Percentiles rank a stretch among this genome's conserved stretches.
phyloP scores from a whole-genome alignment of 2,329 filamentous ascomycete species.

The Colletotrichum sp. region DNA sequence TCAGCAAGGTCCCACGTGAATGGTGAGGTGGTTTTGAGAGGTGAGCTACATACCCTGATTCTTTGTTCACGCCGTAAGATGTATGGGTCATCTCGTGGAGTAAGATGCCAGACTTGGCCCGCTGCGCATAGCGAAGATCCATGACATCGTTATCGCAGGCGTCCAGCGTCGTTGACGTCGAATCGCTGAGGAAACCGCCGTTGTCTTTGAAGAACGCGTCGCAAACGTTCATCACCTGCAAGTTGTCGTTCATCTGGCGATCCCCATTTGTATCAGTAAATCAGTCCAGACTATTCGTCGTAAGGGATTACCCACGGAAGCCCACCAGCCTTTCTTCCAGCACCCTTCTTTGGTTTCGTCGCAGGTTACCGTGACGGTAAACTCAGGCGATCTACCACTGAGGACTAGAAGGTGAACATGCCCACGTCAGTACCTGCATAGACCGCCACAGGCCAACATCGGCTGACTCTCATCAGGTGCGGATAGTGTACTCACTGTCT shows the following conservation, averaged over 20 bases:
- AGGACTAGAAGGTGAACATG: background rate
- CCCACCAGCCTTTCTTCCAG: background rate
- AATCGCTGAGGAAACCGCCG: background rate
- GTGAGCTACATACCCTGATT: background rate
- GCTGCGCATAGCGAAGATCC: background rate
- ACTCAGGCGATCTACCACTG: background rate
- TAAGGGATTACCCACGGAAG: background rate
- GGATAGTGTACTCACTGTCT: background rate
- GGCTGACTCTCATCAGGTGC: background rate
- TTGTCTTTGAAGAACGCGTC: background rate
- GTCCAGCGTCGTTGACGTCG: background rate
- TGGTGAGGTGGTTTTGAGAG: background rate
- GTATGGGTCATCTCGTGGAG: background rate
- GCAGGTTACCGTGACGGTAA: background rate
- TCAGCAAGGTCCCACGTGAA: background rate
- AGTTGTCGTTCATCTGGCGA: background rate
- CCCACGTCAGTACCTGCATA: background rate
- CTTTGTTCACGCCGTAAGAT: background rate
- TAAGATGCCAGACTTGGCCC: background rate
- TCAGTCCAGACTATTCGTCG: background rate
- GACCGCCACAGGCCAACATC: background rate
- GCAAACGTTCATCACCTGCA: background rate
- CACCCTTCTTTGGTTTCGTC: background rate
- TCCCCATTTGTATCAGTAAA: background rate
- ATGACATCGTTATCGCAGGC: background rate